Evolutionary conservation across 768 basidiomycete species (phyloP), one percentile per base, ranked within the genome.

Genomic region (Tubosaeta sp.): DNA sequence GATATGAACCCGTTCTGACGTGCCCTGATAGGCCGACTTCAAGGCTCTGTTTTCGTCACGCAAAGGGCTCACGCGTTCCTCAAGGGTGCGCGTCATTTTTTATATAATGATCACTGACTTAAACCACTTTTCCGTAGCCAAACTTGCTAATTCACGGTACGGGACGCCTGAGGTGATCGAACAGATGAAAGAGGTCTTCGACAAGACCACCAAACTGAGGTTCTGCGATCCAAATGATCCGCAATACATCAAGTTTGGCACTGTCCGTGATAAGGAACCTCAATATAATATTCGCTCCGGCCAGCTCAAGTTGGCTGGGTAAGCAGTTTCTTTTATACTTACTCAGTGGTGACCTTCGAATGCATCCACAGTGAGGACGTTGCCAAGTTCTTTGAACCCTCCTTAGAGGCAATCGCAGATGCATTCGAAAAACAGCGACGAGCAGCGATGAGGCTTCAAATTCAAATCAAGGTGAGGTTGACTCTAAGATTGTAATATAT

Each of bases 181-280:
- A 10, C 51, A 60, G 16, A 73, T 76, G 63, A 48, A 64, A 5
- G 59, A 66, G 0, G 37, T 53, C 1, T 77, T 77, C 43, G 71
- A 75, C 45, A 61, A 62, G 25, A 56, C 58, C 1, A 67, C 72
- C 2, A 76, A 75, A 43, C 56, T 69, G 4, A 73, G 70, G n/a
- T 79, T 76, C 54, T 76, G 66, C 12, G 63, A 61, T 19, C 60
- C 61, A 1, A 46, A 52, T 2, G 67, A 71, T 22, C 61, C 73
- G 1, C 71, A 67, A n/a, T 76, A 69, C 50, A 67, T 66, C 37
- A 74, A 51, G 31, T 74, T 78, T n/a, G 75, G 76, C 6, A 70
- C 66, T 0, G 38, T 60, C 16, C 57, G 68, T 0, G 70, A 72
- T 44, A 69, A 64, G 26, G 74, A 77, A 46, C 58, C 54, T 0